These are phyloP conservation scores for Fibroporia radiculosa DNA, from an alignment of 768 basidiomycete species.

Conservation along the genomic window DNA sequence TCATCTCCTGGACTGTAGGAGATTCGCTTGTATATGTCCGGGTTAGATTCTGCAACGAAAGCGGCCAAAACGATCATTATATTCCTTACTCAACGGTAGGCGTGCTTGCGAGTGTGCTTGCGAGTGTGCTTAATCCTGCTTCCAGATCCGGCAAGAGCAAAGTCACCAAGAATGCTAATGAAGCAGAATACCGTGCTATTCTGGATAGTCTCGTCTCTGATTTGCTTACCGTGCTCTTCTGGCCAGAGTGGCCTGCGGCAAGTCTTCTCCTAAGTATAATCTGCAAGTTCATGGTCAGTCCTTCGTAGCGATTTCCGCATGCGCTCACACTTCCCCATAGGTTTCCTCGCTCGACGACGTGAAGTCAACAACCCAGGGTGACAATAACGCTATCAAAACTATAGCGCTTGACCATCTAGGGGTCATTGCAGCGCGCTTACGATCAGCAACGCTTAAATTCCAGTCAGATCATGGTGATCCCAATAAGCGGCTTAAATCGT, in stretches of 20 bases:
- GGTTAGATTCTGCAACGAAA: slow-evolving; percentile 74
- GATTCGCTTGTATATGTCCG: slow-evolving; percentile 59
- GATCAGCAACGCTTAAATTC: slow-evolving; percentile 43
- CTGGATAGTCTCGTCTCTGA: slow-evolving; percentile 90
- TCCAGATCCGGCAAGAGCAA: slow-evolving; percentile 79
- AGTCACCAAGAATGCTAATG: slow-evolving; percentile 83
- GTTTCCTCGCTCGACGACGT: slow-evolving; percentile 78
- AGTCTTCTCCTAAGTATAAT: slow-evolving; percentile 72
- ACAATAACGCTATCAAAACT: slow-evolving; percentile 80
- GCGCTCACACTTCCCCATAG: slow-evolving; percentile 31
- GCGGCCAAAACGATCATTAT: slow-evolving; percentile 71
- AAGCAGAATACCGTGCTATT: slow-evolving; percentile 88
- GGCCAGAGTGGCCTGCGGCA: slow-evolving; percentile 98
- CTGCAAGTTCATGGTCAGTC: slow-evolving; percentile 75
- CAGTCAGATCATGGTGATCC: slow-evolving; percentile 23
- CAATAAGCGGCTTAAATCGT: slow-evolving; percentile 38
- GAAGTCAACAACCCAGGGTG: slow-evolving; percentile 54
- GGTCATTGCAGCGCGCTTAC: slow-evolving; percentile 79
- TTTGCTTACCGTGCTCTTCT: slow-evolving; percentile 78
- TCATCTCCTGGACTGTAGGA: slow-evolving; percentile 36
- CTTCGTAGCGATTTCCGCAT: not conserved
- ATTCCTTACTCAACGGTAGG: slow-evolving; percentile 26
- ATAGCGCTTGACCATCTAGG: slow-evolving; percentile 93
- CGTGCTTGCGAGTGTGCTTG: not conserved
- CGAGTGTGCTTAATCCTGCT: too few relatives aligned